These are phyloP conservation scores for Suhomyces terraborum DNA, from an alignment of 1,139 yeast species.

Conservation along the genomic window DNA sequence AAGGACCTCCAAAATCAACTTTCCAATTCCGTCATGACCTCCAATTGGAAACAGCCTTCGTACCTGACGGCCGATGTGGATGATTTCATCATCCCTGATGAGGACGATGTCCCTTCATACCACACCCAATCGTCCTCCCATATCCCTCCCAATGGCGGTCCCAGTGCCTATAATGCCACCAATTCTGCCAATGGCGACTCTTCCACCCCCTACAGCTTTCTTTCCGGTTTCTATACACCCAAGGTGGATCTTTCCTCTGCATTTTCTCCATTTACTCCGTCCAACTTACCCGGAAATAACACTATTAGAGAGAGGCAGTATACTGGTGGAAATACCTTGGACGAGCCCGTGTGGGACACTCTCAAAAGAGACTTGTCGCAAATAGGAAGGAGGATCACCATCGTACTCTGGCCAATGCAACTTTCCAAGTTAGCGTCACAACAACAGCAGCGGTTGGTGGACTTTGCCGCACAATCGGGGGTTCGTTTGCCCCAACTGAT, in stretches of 20 bases:
- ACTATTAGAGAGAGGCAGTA: conserved; percentile 70
- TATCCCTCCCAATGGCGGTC: neutral
- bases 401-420: conserved; percentile 73
- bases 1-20: too few relatives aligned
- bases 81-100: conserved; percentile 28
- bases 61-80: conserved; percentile 17
- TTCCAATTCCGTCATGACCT: neutral
- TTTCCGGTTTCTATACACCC: conserved; percentile 30
- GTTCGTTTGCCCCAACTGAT: conserved; percentile 45
- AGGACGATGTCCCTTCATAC: conserved; percentile 17
- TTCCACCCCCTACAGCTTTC: conserved; percentile 3
- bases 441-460: conserved; percentile 47
- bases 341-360: conserved; percentile 77
- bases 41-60: conserved; percentile 11
- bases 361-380: conserved; percentile 66
- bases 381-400: conserved; percentile 63
- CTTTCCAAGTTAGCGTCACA: conserved; percentile 43
- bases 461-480: conserved; percentile 49
- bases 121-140: neutral
- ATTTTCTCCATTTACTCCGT: conserved; percentile 39
- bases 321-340: conserved; percentile 81
- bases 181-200: neutral
- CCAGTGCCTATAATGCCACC: neutral
- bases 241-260: conserved; percentile 44
- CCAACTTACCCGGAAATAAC: conserved; percentile 45